These are phyloP conservation scores for Arabidopsis suecica DNA, from an alignment of 345 rosid genomes.

Conservation along the genomic window DNA sequence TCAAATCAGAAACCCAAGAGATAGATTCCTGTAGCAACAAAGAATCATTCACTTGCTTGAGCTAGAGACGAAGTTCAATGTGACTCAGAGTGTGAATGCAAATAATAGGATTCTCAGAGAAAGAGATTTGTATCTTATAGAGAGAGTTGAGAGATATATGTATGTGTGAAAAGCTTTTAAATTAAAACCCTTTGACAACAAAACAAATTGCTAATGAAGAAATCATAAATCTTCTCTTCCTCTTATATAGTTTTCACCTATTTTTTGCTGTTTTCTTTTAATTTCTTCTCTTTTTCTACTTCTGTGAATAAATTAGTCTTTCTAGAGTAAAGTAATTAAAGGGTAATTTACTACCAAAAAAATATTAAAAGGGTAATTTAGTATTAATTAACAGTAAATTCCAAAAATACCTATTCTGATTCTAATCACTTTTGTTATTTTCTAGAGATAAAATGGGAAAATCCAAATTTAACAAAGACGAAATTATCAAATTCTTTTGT, in stretches of 20 bases:
- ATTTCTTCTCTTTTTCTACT: constrained; percentile 31
- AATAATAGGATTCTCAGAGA: constrained; percentile 25
- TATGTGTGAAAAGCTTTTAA: constrained; percentile 48
- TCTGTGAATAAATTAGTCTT: constrained; percentile 30
- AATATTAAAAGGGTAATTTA: background rate
- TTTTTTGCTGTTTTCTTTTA: constrained; percentile 34
- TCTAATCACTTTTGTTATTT: background rate
- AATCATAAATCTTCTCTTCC: constrained; percentile 51
- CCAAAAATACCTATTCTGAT: background rate
- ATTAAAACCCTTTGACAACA: constrained; percentile 42
- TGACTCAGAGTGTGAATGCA: constrained; percentile 27
- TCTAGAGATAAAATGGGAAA: constrained; percentile 10
- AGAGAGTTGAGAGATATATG: background rate
- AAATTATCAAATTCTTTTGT: background rate
- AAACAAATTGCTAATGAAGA: constrained; percentile 40
- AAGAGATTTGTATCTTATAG: constrained; percentile 29
- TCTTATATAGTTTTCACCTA: constrained; percentile 14
- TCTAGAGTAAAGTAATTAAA: background rate
- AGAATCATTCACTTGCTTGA: constrained; percentile 48
- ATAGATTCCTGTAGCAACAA: constrained; percentile 23
- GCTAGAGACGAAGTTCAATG: constrained; percentile 27
- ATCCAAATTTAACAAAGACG: background rate
- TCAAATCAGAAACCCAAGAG: constrained; percentile 36
- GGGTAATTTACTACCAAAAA: background rate
- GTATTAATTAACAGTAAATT: constrained; percentile 12